phyloP scores from a whole-genome alignment of 371 early-diverging fungal genomes.

The Mucor ambiguus region DNA sequence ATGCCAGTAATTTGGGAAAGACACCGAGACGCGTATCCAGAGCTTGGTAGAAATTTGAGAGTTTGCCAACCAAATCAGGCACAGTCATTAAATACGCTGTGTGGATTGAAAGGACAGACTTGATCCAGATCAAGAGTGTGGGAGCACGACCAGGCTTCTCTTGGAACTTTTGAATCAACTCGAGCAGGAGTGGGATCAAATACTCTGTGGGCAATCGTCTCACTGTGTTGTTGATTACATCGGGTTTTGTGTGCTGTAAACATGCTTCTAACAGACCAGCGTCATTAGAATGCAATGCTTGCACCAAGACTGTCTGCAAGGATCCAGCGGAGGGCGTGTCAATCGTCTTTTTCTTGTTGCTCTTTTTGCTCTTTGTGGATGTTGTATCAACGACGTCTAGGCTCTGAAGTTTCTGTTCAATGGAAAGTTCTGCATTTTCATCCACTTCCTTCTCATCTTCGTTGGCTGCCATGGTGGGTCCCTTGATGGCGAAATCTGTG shows the following conservation, averaged over 20 bases:
- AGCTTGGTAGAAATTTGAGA: constrained; percentile 73
- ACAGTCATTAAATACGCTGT: constrained; percentile 73
- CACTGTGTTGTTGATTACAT: constrained; percentile 71
- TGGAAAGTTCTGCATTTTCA: constrained; percentile 30
- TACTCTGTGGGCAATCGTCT: constrained; percentile 69
- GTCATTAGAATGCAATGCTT: constrained; percentile 80
- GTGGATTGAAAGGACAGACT: constrained; percentile 69
- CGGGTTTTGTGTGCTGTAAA: constrained; percentile 61
- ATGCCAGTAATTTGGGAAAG: constrained; percentile 64
- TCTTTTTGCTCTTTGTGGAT: constrained; percentile 14
- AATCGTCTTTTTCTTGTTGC: constrained; percentile 25
- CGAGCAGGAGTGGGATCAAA: constrained; percentile 74
- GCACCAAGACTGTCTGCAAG: constrained; percentile 72
- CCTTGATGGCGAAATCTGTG: constrained; percentile 43
- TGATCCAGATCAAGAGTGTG: constrained; percentile 75
- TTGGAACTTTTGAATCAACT: constrained; percentile 67
- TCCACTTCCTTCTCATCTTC: constrained; percentile 17
- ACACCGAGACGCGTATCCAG: constrained; percentile 65
- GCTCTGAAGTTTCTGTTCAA: constrained; percentile 40
- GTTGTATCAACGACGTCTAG: constrained; percentile 33
- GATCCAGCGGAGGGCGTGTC: constrained; percentile 56
- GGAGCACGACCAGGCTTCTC: constrained; percentile 68
- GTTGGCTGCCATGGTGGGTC: constrained; percentile 26
- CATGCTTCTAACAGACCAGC: constrained; percentile 65
- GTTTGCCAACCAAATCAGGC: constrained; percentile 65